Conservation (phyloP, 1,284 basidiomycete genomes). For the Tranzscheliella williamsii region DNA sequence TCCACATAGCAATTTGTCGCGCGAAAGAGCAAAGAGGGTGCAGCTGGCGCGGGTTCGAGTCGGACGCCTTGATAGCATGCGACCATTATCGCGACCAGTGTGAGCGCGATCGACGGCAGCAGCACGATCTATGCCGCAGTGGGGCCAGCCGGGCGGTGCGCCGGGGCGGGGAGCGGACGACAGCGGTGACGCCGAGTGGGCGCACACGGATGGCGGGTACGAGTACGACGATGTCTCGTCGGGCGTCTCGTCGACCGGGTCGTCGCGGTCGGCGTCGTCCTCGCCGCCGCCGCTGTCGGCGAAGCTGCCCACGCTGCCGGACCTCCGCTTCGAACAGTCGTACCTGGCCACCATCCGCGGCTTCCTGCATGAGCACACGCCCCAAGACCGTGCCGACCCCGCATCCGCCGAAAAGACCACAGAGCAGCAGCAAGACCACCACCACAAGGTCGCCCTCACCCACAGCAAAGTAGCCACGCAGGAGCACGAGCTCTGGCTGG, state of each 20-base stretch:
- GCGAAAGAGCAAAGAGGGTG: no score
- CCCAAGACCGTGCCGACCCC: neutral
- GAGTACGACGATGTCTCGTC: conserved; percentile 3
- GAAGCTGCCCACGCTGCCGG: conserved; percentile 35
- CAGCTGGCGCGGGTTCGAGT: no score
- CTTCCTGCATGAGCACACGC: conserved; percentile 40
- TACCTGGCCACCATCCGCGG: conserved; percentile 47
- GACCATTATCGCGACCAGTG: no score
- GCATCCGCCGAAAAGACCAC: conserved; percentile 1
- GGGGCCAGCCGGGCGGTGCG: no score
- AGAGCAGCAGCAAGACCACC: conserved; percentile 4
- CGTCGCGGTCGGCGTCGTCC: conserved; percentile 5
- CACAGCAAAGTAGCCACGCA: conserved; percentile 4
- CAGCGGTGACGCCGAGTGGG: neutral
- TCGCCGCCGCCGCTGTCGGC: neutral
- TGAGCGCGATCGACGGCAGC: no score
- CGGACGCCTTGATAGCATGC: no score
- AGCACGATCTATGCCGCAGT: no score
- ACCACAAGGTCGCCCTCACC: conserved; percentile 17
- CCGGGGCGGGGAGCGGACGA: no score
- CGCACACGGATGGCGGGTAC: no score
- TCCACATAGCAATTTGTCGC: no score
- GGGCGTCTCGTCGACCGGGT: neutral
- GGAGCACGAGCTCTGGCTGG: conserved; percentile 46
- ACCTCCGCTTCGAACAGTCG: conserved; percentile 52